phyloP scores from a whole-genome alignment of 257 asterid species.

The Fraxinus cuspidata region DNA sequence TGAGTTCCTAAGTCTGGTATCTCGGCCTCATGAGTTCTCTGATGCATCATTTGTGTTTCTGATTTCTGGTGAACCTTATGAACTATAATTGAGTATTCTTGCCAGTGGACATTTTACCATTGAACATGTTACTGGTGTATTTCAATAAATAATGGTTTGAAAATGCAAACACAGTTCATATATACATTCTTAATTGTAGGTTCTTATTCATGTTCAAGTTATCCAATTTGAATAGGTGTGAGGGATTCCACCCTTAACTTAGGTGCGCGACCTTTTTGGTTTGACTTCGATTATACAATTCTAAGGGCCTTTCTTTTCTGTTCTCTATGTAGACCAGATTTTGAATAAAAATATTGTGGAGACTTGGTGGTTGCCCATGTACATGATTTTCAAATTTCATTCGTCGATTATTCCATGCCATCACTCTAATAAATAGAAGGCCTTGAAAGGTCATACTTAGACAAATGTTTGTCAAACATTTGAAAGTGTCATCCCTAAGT shows the following conservation, averaged over 20 bases:
- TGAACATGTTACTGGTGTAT: constrained; percentile 1
- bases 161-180: not conserved
- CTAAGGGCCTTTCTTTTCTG: not conserved
- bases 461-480: too few relatives aligned
- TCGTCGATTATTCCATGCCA: not conserved
- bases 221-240: too few relatives aligned
- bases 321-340: not conserved
- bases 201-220: not conserved
- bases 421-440: not conserved
- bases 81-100: constrained; percentile 1
- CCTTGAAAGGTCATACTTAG: not conserved
- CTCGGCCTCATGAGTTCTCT: not conserved
- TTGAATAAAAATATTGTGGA: too few relatives aligned
- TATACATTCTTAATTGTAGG: not conserved
- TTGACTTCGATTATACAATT: not conserved
- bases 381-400: not conserved
- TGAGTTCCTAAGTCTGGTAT: constrained; percentile 25
- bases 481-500: not conserved
- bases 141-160: constrained; percentile 9
- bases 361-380: not conserved
- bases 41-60: not conserved
- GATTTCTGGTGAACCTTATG: not conserved
- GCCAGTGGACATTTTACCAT: not conserved
- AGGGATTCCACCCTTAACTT: not conserved
- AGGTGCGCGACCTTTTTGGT: not conserved